Percentiles rank a stretch among this genome's conserved stretches.
These are phyloP conservation scores for Pneumocystis sp. DNA, from an alignment of 1,139 yeast species.

Conservation along the genomic window DNA sequence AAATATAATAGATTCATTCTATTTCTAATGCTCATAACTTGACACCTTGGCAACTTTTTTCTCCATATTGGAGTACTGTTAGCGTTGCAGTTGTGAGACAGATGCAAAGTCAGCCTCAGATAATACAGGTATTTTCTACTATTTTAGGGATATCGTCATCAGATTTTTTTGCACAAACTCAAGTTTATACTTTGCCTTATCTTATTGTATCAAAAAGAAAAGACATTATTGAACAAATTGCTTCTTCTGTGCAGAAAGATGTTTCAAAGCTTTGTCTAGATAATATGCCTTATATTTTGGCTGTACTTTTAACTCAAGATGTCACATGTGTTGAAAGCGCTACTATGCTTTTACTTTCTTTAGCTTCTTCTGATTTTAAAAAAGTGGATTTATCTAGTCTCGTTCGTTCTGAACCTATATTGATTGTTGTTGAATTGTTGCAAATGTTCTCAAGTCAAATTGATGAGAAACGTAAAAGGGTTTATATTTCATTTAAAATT, in stretches of 20 bases:
- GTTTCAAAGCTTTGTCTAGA: slow-evolving; percentile 21
- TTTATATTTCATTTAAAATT: slow-evolving; percentile 12
- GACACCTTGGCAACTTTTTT: slow-evolving; percentile 42
- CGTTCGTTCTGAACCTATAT: slow-evolving; percentile 25
- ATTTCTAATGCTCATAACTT: slow-evolving; percentile 28
- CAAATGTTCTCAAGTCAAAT: slow-evolving; percentile 16
- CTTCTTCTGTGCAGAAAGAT: slow-evolving; percentile 23
- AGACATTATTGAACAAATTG: slow-evolving; percentile 48
- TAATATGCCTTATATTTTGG: slow-evolving; percentile 32
- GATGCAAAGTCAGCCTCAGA: slow-evolving; percentile 34
- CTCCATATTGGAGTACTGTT: slow-evolving; percentile 68
- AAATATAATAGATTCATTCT: slow-evolving; percentile 7
- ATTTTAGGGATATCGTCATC: slow-evolving; percentile 47
- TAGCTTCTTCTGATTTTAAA: slow-evolving; percentile 37
- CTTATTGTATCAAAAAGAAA: slow-evolving; percentile 49
- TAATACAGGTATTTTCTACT: slow-evolving; percentile 46
- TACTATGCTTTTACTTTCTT: slow-evolving; percentile 36
- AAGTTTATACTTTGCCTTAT: slow-evolving; percentile 62
- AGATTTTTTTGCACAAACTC: slow-evolving; percentile 54
- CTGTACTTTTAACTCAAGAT: slow-evolving; percentile 29
- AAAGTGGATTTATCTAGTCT: slow-evolving; percentile 30
- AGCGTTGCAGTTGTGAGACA: slow-evolving; percentile 49
- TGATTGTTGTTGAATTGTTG: slow-evolving; percentile 23
- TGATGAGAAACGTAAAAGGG: slow-evolving; percentile 10
- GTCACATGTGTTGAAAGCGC: slow-evolving; percentile 35